Base-by-base conservation (phyloP, 2,329 filamentous ascomycete genomes). In the Metarhizium brunneum region DNA sequence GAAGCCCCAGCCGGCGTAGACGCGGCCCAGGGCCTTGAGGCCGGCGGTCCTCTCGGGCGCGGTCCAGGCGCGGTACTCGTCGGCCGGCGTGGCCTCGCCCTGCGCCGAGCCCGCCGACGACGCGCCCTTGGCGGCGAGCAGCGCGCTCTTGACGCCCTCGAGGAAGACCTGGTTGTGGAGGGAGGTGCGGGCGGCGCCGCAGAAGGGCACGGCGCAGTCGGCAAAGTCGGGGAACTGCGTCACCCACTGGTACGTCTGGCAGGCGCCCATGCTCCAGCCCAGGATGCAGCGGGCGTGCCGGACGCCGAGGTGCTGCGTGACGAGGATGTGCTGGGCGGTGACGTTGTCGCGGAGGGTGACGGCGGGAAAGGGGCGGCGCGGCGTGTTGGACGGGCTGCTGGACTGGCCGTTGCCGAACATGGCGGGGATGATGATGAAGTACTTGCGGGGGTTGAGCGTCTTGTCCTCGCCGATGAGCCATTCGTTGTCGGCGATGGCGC, bases 1-100 rank as follows among this genome's bases (percentile, higher is more conserved):
- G 63, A 92, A 88, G 0, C 89, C 88, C 88, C 84, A 94, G 0
- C 88, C 88, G 1, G 88, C 87, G 68, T 94, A 94, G 0, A 84
- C 88, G 48, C 87, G 77, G 0, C 80, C 87, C 56, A 92, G 80
- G 0, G 88, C 88, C 63, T 86, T 90, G 45, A 92, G 65, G 56
- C 77, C 65, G 32, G 64, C 51, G 60, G 63, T 35, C 63, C 70
- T 64, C 62, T 71, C 63, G 73, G 61, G 74, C 68, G 72, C 84
- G 3, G 65, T 64, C 70, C 70, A 72, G 3, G 47, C 45, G 3
- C 59, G 57, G 30, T 60, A 63, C 4, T 47, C 29, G 36, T 47
- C 60, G 16, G 48, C 58, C 4, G 54, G 58, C 50, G 53, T 59
- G 14, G 59, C 66, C 20, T 64, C 62, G 0, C 72, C 71, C 2